phyloP scores from a whole-genome alignment of 768 basidiomycete genomes.

The Psilocybe azurescens region DNA sequence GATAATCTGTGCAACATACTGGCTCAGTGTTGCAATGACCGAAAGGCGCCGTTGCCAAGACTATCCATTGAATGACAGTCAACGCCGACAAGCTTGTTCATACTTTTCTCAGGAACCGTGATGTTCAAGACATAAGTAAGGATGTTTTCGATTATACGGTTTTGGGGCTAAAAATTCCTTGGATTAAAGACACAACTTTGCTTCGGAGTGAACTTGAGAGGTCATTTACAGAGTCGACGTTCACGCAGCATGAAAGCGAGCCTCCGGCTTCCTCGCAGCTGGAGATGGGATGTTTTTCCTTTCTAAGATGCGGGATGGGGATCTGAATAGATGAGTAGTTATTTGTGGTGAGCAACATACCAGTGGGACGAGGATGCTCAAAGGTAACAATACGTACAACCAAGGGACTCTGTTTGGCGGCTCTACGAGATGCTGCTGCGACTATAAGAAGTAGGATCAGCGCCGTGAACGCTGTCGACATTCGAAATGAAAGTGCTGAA shows the following conservation, averaged over 20 bases:
- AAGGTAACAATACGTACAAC: not conserved
- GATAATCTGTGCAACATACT: slow-evolving; percentile 1
- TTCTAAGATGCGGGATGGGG: not conserved
- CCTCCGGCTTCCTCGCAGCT: not conserved
- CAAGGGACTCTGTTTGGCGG: not conserved
- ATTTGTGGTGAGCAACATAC: not conserved
- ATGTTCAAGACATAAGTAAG: not conserved
- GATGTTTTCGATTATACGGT: not conserved
- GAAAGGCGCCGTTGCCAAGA: not conserved
- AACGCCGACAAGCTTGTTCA: not conserved
- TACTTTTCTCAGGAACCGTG: not conserved
- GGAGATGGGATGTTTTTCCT: not conserved
- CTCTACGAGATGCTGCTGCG: not conserved
- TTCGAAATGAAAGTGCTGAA: not conserved
- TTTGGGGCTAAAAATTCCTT: not conserved
- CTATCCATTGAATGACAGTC: slow-evolving; percentile 2
- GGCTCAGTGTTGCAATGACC: not conserved
- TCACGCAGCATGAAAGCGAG: not conserved
- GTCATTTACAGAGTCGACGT: not conserved
- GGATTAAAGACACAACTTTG: not conserved
- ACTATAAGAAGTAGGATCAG: not conserved
- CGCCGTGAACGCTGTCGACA: not conserved
- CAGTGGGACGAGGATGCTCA: no score
- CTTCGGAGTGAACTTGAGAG: not conserved
- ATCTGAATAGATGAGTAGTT: not conserved